Evolutionary conservation across 352 stramenopile species (phyloP).

Genomic region (Ophiocytium majus): DNA sequence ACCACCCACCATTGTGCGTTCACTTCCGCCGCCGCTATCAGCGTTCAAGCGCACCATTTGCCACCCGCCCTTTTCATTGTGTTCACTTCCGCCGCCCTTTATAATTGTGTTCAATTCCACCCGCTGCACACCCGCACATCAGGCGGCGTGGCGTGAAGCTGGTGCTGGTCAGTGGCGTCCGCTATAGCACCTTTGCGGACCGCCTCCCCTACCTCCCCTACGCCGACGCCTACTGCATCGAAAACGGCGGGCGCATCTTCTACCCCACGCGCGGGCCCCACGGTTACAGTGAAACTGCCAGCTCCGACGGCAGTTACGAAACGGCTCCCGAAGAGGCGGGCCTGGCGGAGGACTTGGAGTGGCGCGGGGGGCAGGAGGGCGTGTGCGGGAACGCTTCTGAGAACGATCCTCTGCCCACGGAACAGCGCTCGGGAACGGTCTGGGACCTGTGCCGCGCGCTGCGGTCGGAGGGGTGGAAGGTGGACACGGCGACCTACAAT

Average conservation of each 20-base stretch:
- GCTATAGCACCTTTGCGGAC: conserved; percentile 45
- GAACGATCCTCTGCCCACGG: conserved; percentile 24
- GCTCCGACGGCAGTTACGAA: neutral
- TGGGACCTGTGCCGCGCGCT: conserved; percentile 45
- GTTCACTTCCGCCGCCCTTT: too few species aligned
- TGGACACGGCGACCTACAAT: conserved; percentile 50
- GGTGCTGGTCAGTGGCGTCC: conserved; percentile 40
- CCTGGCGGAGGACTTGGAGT: conserved; percentile 46
- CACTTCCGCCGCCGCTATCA: too few species aligned
- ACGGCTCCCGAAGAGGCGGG: conserved; percentile 22
- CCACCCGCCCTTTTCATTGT: too few species aligned
- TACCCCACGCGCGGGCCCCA: conserved; percentile 18
- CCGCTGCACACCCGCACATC: too few species aligned
- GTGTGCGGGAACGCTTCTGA: conserved; percentile 33
- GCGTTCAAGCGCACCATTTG: too few species aligned
- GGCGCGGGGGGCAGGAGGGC: conserved; percentile 30
- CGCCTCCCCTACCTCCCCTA: conserved; percentile 47
- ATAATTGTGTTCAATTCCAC: too few species aligned
- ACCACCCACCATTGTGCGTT: too few species aligned
- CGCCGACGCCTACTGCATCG: conserved; percentile 52
- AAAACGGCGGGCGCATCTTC: conserved; percentile 53
- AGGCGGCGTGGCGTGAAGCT: conserved; percentile 37
- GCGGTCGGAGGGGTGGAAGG: conserved; percentile 32
- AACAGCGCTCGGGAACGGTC: conserved; percentile 33
- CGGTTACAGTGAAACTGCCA: too few species aligned